These are phyloP conservation scores for Jatropha podagrica DNA, from an alignment of 441 rosid genomes.

Conservation along the genomic window DNA sequence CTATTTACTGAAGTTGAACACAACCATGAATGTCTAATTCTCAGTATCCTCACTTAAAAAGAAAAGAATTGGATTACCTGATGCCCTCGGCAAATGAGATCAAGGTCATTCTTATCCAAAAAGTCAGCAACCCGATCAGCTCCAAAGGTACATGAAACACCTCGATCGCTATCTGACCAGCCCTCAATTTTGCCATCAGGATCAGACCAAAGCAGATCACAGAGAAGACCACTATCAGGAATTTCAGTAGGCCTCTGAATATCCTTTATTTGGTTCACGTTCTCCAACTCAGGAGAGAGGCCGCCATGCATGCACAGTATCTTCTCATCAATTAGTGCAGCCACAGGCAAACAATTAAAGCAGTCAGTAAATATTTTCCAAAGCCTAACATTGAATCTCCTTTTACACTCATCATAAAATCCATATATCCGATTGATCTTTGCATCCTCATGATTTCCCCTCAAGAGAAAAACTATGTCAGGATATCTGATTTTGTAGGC, in stretches of 20 bases:
- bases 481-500: slow-evolving; percentile 94
- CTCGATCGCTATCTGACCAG: slow-evolving; percentile 92
- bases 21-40: neutral
- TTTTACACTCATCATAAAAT: slow-evolving; percentile 94
- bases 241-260: slow-evolving; percentile 84
- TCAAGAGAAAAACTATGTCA: slow-evolving; percentile 60
- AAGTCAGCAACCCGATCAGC: slow-evolving; percentile 76
- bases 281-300: slow-evolving; percentile 79
- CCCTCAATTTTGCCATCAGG: slow-evolving; percentile 77
- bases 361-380: slow-evolving; percentile 96
- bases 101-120: slow-evolving; percentile 90
- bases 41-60: slow-evolving; percentile 4
- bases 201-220: slow-evolving; percentile 99
- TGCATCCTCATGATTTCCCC: slow-evolving; percentile 99
- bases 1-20: too few species aligned
- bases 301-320: slow-evolving; percentile 99
- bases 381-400: slow-evolving; percentile 93
- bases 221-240: slow-evolving; percentile 91
- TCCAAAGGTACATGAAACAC: slow-evolving; percentile 93
- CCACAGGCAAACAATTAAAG: slow-evolving; percentile 91
- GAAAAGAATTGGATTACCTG: slow-evolving; percentile 58
- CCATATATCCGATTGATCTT: slow-evolving; percentile 96
- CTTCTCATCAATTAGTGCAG: slow-evolving; percentile 87
- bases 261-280: slow-evolving; percentile 71
- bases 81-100: slow-evolving; percentile 95